Conservation (phyloP, 1,139 yeast species). For the Protomyces gravidus region DNA sequence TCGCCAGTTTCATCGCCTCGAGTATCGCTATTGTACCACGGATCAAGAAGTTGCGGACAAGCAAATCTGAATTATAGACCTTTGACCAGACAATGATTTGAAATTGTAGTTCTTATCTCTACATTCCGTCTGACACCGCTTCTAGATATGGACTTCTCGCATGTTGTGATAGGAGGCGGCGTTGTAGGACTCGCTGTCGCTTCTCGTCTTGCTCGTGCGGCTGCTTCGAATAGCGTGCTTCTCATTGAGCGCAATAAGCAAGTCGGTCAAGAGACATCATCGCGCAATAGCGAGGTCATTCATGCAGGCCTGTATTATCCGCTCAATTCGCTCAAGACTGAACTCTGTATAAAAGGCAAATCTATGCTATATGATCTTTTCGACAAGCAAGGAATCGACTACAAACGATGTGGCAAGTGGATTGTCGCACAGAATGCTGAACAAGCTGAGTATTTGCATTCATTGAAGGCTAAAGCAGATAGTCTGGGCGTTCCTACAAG, state of each 20-base stretch:
- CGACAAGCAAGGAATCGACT: slow-evolving; percentile 52
- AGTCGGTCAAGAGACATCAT: slow-evolving; percentile 74
- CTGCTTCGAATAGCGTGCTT: slow-evolving; percentile 54
- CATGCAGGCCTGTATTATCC: slow-evolving; percentile 91
- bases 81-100: too few relatives aligned
- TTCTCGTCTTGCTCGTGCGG: slow-evolving; percentile 50
- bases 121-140: too few relatives aligned
- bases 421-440: slow-evolving; percentile 70
- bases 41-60: neutral
- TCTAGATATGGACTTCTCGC: slow-evolving; percentile 70
- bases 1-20: neutral
- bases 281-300: slow-evolving; percentile 84
- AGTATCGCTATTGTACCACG: neutral
- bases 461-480: slow-evolving; percentile 50
- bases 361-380: slow-evolving; percentile 56
- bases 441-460: slow-evolving; percentile 58
- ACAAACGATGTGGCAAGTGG: slow-evolving; percentile 76
- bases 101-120: too few relatives aligned
- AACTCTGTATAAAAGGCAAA: slow-evolving; percentile 71
- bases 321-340: slow-evolving; percentile 57
- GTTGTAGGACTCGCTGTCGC: slow-evolving; percentile 82
- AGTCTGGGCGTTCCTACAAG: slow-evolving; percentile 53
- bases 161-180: slow-evolving; percentile 82
- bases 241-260: slow-evolving; percentile 63
- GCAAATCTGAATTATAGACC: too few relatives aligned